phyloP scores from a whole-genome alignment of 1,284 basidiomycete genomes.

The Tremellales sp. region DNA sequence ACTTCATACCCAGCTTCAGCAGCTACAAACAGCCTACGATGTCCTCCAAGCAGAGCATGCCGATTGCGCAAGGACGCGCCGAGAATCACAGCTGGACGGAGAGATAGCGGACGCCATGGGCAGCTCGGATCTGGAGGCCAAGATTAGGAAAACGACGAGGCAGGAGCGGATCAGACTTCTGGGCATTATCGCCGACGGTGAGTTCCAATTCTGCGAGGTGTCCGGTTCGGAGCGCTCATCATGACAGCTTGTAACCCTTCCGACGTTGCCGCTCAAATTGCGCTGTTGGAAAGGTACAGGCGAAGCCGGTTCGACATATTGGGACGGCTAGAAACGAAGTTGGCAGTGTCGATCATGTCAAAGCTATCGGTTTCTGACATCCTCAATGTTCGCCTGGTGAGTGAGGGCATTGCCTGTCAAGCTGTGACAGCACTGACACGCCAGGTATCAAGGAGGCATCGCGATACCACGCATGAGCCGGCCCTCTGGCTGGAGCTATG shows the following conservation, averaged over 20 bases:
- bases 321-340: constrained; percentile 63
- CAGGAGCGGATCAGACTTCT: constrained; percentile 26
- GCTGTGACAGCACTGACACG: constrained; percentile 6
- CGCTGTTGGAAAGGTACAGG: constrained; percentile 74
- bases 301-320: constrained; percentile 76
- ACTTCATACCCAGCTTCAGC: constrained; percentile 14
- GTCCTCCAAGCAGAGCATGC: constrained; percentile 23
- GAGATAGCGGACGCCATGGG: background rate
- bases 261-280: constrained; percentile 59
- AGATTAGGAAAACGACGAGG: constrained; percentile 17
- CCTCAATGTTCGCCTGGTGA: constrained; percentile 46
- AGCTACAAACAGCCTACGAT: constrained; percentile 17
- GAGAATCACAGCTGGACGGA: background rate
- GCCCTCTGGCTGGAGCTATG: constrained; percentile 61
- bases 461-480: constrained; percentile 63
- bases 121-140: constrained; percentile 7
- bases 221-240: background rate
- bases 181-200: constrained; percentile 26
- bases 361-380: constrained; percentile 64
- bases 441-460: constrained; percentile 73
- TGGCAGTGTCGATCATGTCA: constrained; percentile 64
- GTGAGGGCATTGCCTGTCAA: constrained; percentile 48
- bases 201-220: constrained; percentile 1
- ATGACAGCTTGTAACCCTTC: constrained; percentile 35
- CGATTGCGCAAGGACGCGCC: too few relatives aligned